A percentile compares a stretch with the other conserved stretches of the same genome.
phyloP scores from a whole-genome alignment of 2,329 filamentous ascomycete genomes.

The Diaporthe vexans region DNA sequence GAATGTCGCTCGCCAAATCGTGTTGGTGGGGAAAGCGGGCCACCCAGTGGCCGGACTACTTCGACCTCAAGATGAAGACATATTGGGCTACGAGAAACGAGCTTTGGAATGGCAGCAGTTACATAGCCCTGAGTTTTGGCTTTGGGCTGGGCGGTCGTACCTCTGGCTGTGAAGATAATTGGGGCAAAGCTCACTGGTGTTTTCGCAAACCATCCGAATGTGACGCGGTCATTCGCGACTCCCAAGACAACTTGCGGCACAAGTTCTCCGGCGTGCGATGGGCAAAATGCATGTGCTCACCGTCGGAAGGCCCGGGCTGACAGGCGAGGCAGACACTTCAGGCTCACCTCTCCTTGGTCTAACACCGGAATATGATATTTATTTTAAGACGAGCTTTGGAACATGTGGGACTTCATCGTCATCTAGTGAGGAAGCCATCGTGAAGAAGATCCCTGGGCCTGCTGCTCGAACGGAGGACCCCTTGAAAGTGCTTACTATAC shows the following conservation, averaged over 20 bases:
- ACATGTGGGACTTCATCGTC: too few relatives aligned
- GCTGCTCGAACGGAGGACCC: neutral
- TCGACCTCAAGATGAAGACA: neutral
- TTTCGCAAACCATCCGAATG: neutral
- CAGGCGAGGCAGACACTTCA: neutral
- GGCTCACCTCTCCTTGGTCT: neutral
- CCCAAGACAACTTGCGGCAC: neutral
- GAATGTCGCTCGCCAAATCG: too few relatives aligned
- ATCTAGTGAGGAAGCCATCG: neutral
- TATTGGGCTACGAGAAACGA: neutral
- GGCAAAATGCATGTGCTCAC: neutral
- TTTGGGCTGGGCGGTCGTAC: neutral
- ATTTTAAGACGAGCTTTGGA: neutral
- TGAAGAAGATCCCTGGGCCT: neutral
- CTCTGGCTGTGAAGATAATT: neutral
- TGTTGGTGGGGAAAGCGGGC: neutral
- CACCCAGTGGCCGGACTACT: neutral
- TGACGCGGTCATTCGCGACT: neutral
- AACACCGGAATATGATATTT: neutral
- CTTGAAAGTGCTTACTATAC: neutral
- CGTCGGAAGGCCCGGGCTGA: neutral
- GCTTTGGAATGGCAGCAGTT: neutral
- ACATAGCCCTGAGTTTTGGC: neutral
- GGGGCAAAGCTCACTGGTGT: too few relatives aligned
- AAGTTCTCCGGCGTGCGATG: neutral